Evolutionary conservation across 306 rosid genomes (phyloP), one percentile per base, ranked within the genome.

Genomic region (Pyrus pyrifolia): DNA sequence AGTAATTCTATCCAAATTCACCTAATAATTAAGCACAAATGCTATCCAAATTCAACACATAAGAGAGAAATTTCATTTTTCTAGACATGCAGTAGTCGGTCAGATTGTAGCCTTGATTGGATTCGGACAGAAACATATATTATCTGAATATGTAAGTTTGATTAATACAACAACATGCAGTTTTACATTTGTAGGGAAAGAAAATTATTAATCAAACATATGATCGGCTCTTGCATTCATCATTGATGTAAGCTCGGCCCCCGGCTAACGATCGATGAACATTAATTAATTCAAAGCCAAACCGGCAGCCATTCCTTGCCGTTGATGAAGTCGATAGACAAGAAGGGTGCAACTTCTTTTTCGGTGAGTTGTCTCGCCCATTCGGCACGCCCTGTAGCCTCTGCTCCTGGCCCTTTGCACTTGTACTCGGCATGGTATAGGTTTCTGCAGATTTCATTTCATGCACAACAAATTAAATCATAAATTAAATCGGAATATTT

Each of bases 261-360:
- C 21, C 21, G 21, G 55, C 55, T 40, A 40, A 10, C 5, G 29
- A 22, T 58, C 31, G 33, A 38, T 17, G 60, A 55, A 29, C 31
- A 11, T 61, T 3, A 64, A 14, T 35, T 14, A 59, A 30, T 78
- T 85, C 76, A 87, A 23, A 72, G 60, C 92, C 89, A 93, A 0
- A 71, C 93, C 6, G 96, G 98, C 11, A 93, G 85, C 98, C 98
- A 91, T 49, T 87, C 79, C 45, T 65, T 23, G 66, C 96, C 96
- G 31, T 88, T 83, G 61, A 93, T 89, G 87, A 76, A 93, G 74
- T 83, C 80, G 38, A 91, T 69, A 5, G 86, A 75, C 68, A 89
- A 0, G 78, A 79, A 93, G 0, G 83, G 82, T 5, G 73, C 83
- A 55, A 1, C 96, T 80, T 88, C 84, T 76, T 91, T 51, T 0